These are phyloP conservation scores for Ophiocordyceps camponoti-saundersi DNA, from an alignment of 2,329 filamentous ascomycete genomes.

Conservation along the genomic window DNA sequence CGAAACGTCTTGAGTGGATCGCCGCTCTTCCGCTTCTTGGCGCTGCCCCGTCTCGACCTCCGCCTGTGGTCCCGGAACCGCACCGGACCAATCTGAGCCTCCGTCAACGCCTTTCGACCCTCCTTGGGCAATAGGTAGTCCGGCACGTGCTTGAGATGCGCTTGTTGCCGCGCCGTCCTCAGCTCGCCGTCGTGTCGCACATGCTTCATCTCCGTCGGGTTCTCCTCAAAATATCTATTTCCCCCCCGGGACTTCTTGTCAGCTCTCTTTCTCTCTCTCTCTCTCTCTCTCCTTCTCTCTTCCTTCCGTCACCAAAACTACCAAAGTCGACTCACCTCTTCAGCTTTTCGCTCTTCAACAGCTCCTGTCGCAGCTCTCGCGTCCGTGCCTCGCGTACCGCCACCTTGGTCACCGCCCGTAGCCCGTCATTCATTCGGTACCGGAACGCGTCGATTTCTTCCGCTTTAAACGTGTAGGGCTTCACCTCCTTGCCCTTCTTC, in stretches of 20 bases:
- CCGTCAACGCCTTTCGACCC: constrained; percentile 51
- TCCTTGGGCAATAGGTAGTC: constrained; percentile 78
- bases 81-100: constrained; percentile 59
- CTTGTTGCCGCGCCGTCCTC: constrained; percentile 65
- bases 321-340: constrained; percentile 34
- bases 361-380: constrained; percentile 72
- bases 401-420: constrained; percentile 77
- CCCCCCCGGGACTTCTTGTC: not conserved
- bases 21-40: constrained; percentile 40
- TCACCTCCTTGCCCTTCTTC: constrained; percentile 64
- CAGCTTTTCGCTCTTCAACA: constrained; percentile 86
- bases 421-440: constrained; percentile 84
- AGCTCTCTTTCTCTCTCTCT: not conserved
- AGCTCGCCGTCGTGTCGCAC: constrained; percentile 82
- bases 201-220: constrained; percentile 74
- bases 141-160: constrained; percentile 84
- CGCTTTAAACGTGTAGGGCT: constrained; percentile 91
- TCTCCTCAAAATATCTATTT: constrained; percentile 74
- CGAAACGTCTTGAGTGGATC: constrained; percentile 87
- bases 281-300: not conserved
- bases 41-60: constrained; percentile 22
- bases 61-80: constrained; percentile 41
- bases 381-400: constrained; percentile 81
- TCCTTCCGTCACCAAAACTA: not conserved
- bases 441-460: constrained; percentile 83